phyloP scores from a whole-genome alignment of 805 yeast species.

The Yarrowia sp. region DNA sequence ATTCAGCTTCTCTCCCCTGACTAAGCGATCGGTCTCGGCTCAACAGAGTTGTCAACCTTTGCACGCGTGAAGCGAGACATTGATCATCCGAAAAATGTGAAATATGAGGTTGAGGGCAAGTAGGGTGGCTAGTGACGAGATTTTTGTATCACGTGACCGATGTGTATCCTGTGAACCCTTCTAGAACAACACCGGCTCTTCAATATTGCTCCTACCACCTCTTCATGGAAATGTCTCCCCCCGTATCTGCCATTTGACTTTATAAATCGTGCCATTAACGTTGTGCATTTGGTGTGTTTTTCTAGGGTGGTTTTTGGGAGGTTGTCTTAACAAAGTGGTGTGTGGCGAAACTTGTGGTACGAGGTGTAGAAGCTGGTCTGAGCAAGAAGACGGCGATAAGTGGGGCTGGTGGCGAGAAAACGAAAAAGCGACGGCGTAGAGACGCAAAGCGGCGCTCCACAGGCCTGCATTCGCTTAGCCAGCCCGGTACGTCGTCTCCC shows the following conservation, averaged over 20 bases:
- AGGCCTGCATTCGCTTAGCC: no score
- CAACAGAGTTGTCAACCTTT: neutral
- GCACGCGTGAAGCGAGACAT: constrained; percentile 2
- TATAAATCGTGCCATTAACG: constrained; percentile 20
- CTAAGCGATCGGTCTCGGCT: neutral
- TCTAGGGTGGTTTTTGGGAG: neutral
- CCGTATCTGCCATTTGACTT: neutral
- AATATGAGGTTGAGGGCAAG: no score
- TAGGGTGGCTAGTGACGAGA: no score
- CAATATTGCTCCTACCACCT: no score
- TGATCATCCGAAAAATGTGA: neutral
- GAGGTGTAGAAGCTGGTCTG: constrained; percentile 15
- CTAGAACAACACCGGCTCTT: no score
- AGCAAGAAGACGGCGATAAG: neutral
- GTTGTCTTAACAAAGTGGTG: neutral
- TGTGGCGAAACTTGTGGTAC: constrained; percentile 34
- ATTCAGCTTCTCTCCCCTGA: neutral
- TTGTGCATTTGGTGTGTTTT: neutral
- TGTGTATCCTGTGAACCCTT: no score
- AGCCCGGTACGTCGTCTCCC: neutral
- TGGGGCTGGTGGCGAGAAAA: neutral
- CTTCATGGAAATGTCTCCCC: no score
- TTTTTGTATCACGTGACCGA: no score
- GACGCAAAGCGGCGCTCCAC: no score
- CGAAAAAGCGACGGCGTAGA: neutral